Conservation (phyloP, 768 basidiomycete species). For the Lactarius sanguifluus region DNA sequence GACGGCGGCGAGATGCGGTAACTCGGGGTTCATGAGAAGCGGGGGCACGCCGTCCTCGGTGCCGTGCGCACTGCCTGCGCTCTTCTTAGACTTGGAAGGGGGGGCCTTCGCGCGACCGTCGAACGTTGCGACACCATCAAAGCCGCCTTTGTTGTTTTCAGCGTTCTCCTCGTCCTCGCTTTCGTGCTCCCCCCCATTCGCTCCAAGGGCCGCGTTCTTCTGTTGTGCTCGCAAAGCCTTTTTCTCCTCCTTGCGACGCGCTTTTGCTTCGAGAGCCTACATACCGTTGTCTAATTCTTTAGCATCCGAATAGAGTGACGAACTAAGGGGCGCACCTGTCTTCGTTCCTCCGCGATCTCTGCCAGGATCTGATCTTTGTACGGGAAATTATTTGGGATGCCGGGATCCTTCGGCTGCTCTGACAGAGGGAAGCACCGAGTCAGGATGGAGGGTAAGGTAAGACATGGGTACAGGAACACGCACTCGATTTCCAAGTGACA, state of each 20-base stretch:
- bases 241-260: constrained; percentile 62
- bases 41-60: constrained; percentile 47
- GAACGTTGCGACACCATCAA: constrained; percentile 49
- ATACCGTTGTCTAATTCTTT: neutral
- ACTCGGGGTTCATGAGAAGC: constrained; percentile 56
- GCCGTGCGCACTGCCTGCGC: constrained; percentile 34
- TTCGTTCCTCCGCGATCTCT: constrained; percentile 80
- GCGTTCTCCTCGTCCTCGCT: constrained; percentile 31
- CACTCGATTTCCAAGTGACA: constrained; percentile 86
- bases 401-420: constrained; percentile 88
- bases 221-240: constrained; percentile 44
- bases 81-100: constrained; percentile 18
- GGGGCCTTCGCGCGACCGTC: constrained; percentile 13
- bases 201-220: constrained; percentile 26
- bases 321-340: constrained; percentile 50
- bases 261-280: constrained; percentile 78
- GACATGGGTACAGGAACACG: constrained; percentile 34
- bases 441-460: constrained; percentile 21
- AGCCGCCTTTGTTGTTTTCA: constrained; percentile 37
- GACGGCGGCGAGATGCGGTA: constrained; percentile 63
- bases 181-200: constrained; percentile 19
- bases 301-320: neutral
- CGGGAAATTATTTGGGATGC: constrained; percentile 90
- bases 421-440: constrained; percentile 6
- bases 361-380: constrained; percentile 94